phyloP scores from a whole-genome alignment of 2,329 filamentous ascomycete genomes.

The Colletotrichum nymphaeae region DNA sequence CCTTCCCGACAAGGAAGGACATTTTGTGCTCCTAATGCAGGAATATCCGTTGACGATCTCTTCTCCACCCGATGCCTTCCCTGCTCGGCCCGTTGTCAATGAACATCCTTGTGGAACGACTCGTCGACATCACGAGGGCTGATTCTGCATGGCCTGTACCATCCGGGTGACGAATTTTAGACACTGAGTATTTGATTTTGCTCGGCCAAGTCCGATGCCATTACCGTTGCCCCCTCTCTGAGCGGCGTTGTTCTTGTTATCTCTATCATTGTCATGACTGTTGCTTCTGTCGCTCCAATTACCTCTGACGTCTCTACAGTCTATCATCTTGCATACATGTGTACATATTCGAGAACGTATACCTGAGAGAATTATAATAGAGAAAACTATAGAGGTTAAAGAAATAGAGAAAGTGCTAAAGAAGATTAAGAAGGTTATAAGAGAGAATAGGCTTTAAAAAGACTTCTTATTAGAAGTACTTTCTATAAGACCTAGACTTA shows the following conservation, averaged over 20 bases:
- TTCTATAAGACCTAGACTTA: not conserved
- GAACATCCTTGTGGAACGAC: not conserved
- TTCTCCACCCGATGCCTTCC: not conserved
- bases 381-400: too few relatives aligned
- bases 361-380: too few relatives aligned
- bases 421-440: too few relatives aligned
- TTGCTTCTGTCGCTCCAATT: not conserved
- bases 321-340: too few relatives aligned
- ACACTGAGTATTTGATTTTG: not conserved
- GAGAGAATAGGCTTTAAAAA: too few relatives aligned
- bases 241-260: too few relatives aligned
- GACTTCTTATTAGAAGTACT: too few relatives aligned
- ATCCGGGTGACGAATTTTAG: not conserved
- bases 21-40: not conserved
- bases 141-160: not conserved
- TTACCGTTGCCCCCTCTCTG: not conserved
- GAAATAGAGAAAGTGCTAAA: too few relatives aligned
- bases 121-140: not conserved
- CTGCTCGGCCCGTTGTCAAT: not conserved
- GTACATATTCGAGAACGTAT: too few relatives aligned
- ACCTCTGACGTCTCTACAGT: not conserved
- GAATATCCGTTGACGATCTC: not conserved
- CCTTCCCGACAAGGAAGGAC: conserved; percentile 4
- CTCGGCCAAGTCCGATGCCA: not conserved
- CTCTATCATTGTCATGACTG: not conserved